Evolutionary conservation across 805 yeast genomes (phyloP).

Genomic region (Cyberlindnera misumaiensis): DNA sequence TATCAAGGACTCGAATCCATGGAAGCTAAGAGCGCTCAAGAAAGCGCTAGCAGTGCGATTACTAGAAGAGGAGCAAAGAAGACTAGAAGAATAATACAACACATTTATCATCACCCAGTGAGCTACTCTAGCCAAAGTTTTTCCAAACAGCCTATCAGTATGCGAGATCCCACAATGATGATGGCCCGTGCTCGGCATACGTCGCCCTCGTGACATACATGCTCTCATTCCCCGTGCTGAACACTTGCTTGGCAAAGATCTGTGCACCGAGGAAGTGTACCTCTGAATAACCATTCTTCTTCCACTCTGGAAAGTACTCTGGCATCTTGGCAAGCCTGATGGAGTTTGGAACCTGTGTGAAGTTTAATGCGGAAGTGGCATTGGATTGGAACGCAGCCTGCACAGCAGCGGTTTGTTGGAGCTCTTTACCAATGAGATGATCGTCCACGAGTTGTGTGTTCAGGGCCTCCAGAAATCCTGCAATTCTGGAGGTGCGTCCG

Average conservation of each 20-base stretch:
- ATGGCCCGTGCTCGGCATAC: constrained; percentile 77
- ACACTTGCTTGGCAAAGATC: constrained; percentile 80
- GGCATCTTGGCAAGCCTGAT: constrained; percentile 67
- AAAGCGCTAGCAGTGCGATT: not conserved
- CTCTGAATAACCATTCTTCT: constrained; percentile 69
- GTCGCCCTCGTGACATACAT: constrained; percentile 61
- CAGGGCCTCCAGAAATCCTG: constrained; percentile 71
- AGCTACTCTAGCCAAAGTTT: too few relatives aligned
- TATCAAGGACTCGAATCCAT: too few relatives aligned
- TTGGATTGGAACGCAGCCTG: constrained; percentile 23
- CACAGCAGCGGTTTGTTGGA: constrained; percentile 23
- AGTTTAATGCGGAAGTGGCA: constrained; percentile 14
- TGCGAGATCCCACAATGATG: constrained; percentile 65
- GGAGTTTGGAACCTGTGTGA: constrained; percentile 74
- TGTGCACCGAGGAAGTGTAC: constrained; percentile 80
- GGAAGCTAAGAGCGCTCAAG: too few relatives aligned
- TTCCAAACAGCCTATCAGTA: too few relatives aligned
- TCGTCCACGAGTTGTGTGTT: constrained; percentile 50
- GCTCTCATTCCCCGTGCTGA: constrained; percentile 51
- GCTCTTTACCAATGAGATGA: constrained; percentile 37
- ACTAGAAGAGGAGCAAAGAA: not conserved
- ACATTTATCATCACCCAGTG: not conserved
- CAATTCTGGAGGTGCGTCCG: constrained; percentile 72
- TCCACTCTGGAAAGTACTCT: constrained; percentile 95
- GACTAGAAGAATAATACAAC: not conserved